phyloP scores from a whole-genome alignment of 768 basidiomycete species.

The Tylopilus balloui region DNA sequence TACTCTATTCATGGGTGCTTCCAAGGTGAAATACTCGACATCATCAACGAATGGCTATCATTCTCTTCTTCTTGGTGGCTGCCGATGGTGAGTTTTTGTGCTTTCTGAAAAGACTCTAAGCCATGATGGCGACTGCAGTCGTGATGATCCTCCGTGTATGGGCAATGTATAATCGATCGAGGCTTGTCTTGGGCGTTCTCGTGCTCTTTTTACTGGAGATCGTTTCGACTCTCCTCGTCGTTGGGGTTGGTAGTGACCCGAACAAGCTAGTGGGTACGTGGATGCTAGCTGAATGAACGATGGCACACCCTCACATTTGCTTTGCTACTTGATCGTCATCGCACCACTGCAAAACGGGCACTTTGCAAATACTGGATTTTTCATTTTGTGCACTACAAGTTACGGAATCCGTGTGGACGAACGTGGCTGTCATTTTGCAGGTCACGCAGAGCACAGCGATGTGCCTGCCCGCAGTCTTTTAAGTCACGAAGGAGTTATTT shows the following conservation, averaged over 20 bases:
- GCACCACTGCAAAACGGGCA: not conserved
- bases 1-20: not conserved
- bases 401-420: not conserved
- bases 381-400: not conserved
- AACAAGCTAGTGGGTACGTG: not conserved
- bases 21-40: not conserved
- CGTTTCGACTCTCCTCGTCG: not conserved
- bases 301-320: not conserved
- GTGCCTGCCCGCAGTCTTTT: not conserved
- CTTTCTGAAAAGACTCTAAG: not conserved
- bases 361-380: not conserved
- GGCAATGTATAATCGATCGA: too few species aligned
- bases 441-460: not conserved
- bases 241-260: not conserved
- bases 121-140: not conserved
- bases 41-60: not conserved
- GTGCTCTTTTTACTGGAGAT: not conserved
- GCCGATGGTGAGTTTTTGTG: conserved; percentile 1
- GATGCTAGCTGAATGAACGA: not conserved
- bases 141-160: not conserved
- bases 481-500: not conserved
- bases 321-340: too few species aligned
- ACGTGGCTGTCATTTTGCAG: not conserved
- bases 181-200: not conserved
- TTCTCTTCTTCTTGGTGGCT: not conserved